Conservation (phyloP, 306 rosid genomes). For the Begonia fuchsioides region DNA sequence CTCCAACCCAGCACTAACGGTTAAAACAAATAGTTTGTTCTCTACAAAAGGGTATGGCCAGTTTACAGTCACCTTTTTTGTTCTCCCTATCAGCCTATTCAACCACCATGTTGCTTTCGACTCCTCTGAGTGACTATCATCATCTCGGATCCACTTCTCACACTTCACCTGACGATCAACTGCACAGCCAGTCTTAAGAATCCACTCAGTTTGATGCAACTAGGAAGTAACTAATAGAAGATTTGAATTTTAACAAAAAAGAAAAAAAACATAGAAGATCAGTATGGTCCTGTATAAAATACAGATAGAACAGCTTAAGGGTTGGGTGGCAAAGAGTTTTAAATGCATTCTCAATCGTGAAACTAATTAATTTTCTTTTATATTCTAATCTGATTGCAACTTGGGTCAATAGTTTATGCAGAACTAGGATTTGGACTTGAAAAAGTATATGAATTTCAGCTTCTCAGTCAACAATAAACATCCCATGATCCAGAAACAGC, state of each 20-base stretch:
- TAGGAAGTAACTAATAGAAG: no score
- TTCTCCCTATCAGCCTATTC: conserved; percentile 62
- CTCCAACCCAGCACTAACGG: conserved; percentile 87
- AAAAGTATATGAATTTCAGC: not conserved
- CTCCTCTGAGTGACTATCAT: conserved; percentile 33
- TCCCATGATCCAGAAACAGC: no score
- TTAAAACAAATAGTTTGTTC: conserved; percentile 72
- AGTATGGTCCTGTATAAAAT: no score
- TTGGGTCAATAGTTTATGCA: no score
- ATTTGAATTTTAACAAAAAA: no score
- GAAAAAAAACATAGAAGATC: no score
- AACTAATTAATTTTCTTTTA: no score
- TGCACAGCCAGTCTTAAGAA: conserved; percentile 27
- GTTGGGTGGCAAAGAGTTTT: no score
- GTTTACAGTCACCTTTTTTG: conserved; percentile 50
- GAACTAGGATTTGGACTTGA: not conserved
- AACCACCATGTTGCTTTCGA: conserved; percentile 79
- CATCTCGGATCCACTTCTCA: conserved; percentile 87
- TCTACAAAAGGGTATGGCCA: conserved; percentile 89
- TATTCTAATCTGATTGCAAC: no score
- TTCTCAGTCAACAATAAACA: no score
- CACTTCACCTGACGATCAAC: conserved; percentile 91
- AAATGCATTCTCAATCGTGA: no score
- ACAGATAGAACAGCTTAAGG: no score
- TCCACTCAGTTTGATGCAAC: conserved; percentile 15